Evolutionary conservation across 176 grass and related monocot species (phyloP).

Genomic region (Secale cereale): DNA sequence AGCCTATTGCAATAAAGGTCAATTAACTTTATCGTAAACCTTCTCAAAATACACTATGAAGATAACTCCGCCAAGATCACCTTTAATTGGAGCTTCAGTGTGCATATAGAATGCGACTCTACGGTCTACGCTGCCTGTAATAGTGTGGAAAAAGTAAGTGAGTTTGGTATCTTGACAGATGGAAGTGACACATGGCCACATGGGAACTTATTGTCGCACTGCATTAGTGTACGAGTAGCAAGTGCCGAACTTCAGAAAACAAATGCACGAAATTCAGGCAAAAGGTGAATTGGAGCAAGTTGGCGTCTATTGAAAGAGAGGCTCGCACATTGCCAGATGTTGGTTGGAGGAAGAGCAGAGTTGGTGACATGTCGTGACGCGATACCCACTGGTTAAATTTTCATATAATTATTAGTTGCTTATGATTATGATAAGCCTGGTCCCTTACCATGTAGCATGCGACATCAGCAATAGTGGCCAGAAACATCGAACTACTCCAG

Average conservation of each 20-base stretch:
- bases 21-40: too few species aligned
- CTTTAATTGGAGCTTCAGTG: too few species aligned
- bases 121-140: background rate
- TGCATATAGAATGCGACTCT: background rate
- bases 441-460: constrained; percentile 28
- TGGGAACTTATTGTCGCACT: background rate
- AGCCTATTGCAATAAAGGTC: too few species aligned
- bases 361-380: constrained; percentile 15
- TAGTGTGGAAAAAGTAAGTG: background rate
- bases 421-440: constrained; percentile 5
- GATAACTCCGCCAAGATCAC: too few species aligned
- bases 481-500: background rate
- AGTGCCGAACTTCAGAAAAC: background rate
- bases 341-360: constrained; percentile 28
- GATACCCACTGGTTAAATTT: background rate
- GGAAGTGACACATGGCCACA: background rate
- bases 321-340: background rate
- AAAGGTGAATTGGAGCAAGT: background rate
- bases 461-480: constrained; percentile 14
- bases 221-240: background rate
- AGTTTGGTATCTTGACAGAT: constrained; percentile 28
- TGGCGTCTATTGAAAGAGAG: background rate
- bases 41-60: too few species aligned
- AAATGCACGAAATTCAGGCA: background rate
- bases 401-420: background rate